Percentiles rank a stretch among this genome's conserved stretches.
phyloP scores from a whole-genome alignment of 2,329 filamentous ascomycete genomes.

The Trichothecium roseum region DNA sequence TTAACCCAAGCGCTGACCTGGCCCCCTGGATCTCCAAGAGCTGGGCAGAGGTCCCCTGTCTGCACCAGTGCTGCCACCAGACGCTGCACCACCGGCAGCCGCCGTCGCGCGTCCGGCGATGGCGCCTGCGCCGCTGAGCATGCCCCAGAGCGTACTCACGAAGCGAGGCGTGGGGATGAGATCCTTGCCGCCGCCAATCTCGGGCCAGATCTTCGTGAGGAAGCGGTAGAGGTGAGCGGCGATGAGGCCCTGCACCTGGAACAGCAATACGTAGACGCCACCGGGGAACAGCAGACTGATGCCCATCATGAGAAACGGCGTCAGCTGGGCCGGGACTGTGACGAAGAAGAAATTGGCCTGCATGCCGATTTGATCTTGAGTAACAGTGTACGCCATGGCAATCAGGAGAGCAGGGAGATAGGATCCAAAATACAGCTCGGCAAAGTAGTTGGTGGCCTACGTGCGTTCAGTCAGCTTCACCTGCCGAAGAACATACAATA shows the following conservation, averaged over 20 bases:
- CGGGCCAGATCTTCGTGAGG: conserved; percentile 75
- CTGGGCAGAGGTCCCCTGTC: conserved; percentile 42
- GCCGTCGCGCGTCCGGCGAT: background rate
- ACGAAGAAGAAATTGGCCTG: conserved; percentile 74
- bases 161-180: conserved; percentile 64
- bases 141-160: conserved; percentile 56
- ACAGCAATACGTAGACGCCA: conserved; percentile 43
- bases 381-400: conserved; percentile 73
- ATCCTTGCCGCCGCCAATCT: conserved; percentile 76
- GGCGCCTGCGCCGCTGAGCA: conserved; percentile 7
- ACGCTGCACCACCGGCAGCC: background rate
- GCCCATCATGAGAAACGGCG: conserved; percentile 72
- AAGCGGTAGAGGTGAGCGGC: conserved; percentile 91
- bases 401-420: conserved; percentile 60
- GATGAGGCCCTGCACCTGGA: conserved; percentile 67
- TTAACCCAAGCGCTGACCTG: conserved; percentile 51
- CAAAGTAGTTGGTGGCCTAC: conserved; percentile 19
- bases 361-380: conserved; percentile 72
- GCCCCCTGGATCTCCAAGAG: conserved; percentile 53
- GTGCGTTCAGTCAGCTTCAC: conserved; percentile 5
- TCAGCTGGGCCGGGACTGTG: conserved; percentile 68
- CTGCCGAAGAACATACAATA: background rate
- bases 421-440: conserved; percentile 22
- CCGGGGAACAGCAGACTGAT: conserved; percentile 57
- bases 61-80: conserved; percentile 4